A percentile compares a stretch with the other conserved stretches of the same genome.
phyloP scores from a whole-genome alignment of 2,329 filamentous ascomycete species.

The Dichotomopilus funicola region DNA sequence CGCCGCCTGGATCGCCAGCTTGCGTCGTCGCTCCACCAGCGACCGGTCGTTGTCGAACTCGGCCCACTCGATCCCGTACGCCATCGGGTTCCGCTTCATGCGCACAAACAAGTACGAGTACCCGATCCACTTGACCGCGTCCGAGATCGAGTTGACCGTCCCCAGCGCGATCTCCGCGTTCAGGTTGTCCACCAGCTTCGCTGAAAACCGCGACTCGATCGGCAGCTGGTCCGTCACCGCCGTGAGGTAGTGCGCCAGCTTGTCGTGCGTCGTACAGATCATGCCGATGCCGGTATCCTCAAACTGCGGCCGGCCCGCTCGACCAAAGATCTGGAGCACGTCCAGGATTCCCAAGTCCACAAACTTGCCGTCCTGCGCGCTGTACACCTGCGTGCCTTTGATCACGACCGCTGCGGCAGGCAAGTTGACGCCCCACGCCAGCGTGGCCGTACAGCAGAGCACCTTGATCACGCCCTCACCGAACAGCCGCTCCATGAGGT shows the following conservation, averaged over 20 bases:
- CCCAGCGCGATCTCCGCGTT: conserved; percentile 92
- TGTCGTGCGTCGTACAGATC: conserved; percentile 95
- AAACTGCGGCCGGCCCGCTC: conserved; percentile 94
- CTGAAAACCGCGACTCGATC: conserved; percentile 93
- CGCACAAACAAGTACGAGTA: conserved; percentile 97
- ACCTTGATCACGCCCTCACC: conserved; percentile 90
- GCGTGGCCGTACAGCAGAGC: conserved; percentile 93
- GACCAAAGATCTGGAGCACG: conserved; percentile 95
- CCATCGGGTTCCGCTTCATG: conserved; percentile 85
- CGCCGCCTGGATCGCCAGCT: conserved; percentile 84
- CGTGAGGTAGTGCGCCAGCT: conserved; percentile 80
- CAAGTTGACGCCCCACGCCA: conserved; percentile 98
- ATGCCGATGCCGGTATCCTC: conserved; percentile 97
- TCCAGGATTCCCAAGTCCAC: conserved; percentile 94
- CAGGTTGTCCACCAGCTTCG: conserved; percentile 89
- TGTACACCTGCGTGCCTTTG: conserved; percentile 97
- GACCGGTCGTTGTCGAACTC: conserved; percentile 84
- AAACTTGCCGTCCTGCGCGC: conserved; percentile 92
- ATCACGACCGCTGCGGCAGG: conserved; percentile 95
- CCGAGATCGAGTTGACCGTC: conserved; percentile 87
- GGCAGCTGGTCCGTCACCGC: conserved; percentile 94
- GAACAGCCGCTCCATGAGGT: conserved; percentile 91
- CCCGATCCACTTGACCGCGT: conserved; percentile 94
- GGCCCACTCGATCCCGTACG: conserved; percentile 91
- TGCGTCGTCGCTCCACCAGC: conserved; percentile 75